These are phyloP conservation scores for Arxiozyma slooffiae DNA, from an alignment of 1,139 yeast genomes.

Conservation along the genomic window DNA sequence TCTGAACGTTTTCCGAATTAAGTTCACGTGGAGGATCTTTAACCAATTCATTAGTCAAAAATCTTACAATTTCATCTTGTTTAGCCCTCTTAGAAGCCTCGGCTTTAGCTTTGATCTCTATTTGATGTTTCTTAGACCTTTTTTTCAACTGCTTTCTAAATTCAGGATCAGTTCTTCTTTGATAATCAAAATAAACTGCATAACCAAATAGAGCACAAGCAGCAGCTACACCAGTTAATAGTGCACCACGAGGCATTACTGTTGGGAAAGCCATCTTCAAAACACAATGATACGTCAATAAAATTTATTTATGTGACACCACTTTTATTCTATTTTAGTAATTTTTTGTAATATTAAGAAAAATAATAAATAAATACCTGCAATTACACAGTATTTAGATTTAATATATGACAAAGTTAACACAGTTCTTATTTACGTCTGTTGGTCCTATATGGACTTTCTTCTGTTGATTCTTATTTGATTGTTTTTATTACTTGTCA, in stretches of 20 bases:
- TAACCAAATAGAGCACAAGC: conserved; percentile 57
- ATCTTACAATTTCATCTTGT: conserved; percentile 50
- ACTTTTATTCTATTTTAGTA: too few relatives aligned
- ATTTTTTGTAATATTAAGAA: too few relatives aligned
- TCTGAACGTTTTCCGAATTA: conserved; percentile 42
- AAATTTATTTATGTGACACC: neutral
- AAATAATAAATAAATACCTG: too few relatives aligned
- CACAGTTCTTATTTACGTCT: neutral
- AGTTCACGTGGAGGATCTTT: conserved; percentile 69
- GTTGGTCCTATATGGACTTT: too few relatives aligned
- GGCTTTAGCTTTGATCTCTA: conserved; percentile 46
- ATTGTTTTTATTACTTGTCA: neutral
- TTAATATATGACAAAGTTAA: too few relatives aligned
- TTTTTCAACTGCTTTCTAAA: conserved; percentile 71
- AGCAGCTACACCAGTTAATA: conserved; percentile 45
- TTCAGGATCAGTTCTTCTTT: conserved; percentile 70
- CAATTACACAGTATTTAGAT: too few relatives aligned
- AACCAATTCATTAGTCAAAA: conserved; percentile 53
- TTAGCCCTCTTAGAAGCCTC: conserved; percentile 53
- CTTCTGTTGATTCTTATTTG: neutral
- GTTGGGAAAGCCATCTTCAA: conserved; percentile 16
- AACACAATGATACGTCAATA: neutral
- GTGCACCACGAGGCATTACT: conserved; percentile 19
- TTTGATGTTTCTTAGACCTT: conserved; percentile 50
- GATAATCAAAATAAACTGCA: conserved; percentile 82